Conservation (phyloP, 352 stramenopile species). For the Globisporangium barbulae region DNA sequence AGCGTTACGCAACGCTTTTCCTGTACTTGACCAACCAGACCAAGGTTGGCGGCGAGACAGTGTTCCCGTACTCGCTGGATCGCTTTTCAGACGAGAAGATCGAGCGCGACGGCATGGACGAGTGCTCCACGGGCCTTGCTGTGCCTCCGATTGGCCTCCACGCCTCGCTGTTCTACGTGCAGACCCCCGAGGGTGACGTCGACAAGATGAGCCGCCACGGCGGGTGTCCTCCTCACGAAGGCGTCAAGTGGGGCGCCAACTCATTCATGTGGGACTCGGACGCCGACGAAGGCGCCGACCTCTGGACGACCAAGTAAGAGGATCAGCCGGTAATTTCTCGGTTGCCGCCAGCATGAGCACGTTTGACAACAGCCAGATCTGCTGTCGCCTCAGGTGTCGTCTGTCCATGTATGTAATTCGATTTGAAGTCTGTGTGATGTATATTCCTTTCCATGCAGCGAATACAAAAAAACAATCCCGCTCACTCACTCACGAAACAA, state of each 20-base stretch:
- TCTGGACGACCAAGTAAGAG: slow-evolving; percentile 76
- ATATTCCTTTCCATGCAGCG: background rate
- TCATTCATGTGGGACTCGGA: slow-evolving; percentile 88
- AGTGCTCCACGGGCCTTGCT: slow-evolving; percentile 74
- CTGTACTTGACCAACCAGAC: slow-evolving; percentile 96
- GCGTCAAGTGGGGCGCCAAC: slow-evolving; percentile 85
- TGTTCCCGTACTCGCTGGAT: slow-evolving; percentile 93
- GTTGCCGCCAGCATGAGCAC: background rate
- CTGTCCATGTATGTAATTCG: slow-evolving; percentile 8
- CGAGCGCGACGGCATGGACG: slow-evolving; percentile 68
- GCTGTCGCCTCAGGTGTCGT: background rate
- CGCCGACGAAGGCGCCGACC: slow-evolving; percentile 69
- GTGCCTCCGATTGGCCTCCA: slow-evolving; percentile 69
- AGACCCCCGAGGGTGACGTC: slow-evolving; percentile 70
- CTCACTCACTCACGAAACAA: background rate
- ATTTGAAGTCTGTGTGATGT: slow-evolving; percentile 5
- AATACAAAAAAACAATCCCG: background rate
- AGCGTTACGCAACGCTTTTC: slow-evolving; percentile 96
- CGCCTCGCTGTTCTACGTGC: slow-evolving; percentile 82
- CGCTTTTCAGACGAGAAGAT: slow-evolving; percentile 69
- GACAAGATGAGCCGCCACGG: slow-evolving; percentile 81
- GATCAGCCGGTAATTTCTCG: background rate
- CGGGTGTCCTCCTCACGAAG: slow-evolving; percentile 79
- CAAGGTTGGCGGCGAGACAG: slow-evolving; percentile 94
- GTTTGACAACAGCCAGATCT: background rate